These are phyloP conservation scores for Yamadazyma takamatsuzukensis DNA, from an alignment of 805 yeast species.

Conservation along the genomic window DNA sequence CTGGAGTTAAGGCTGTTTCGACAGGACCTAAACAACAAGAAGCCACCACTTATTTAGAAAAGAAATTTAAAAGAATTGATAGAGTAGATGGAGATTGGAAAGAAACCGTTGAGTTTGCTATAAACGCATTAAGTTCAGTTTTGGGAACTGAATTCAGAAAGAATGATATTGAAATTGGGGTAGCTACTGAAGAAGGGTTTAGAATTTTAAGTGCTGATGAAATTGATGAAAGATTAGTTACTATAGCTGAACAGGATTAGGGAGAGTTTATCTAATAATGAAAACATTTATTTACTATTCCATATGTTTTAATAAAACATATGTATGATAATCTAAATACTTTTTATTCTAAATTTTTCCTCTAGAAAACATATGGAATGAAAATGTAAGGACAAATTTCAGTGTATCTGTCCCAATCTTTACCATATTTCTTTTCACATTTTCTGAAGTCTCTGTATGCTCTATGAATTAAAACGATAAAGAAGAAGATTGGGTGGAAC, in stretches of 20 bases:
- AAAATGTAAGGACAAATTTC: conserved; percentile 88
- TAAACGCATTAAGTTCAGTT: conserved; percentile 79
- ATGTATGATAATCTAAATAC: not conserved
- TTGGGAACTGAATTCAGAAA: conserved; percentile 91
- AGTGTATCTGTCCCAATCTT: conserved; percentile 85
- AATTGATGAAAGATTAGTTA: conserved; percentile 88
- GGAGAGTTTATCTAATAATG: not conserved
- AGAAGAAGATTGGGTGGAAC: conserved; percentile 92
- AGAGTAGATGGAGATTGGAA: conserved; percentile 80
- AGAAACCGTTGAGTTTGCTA: conserved; percentile 84
- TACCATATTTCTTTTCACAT: conserved; percentile 85
- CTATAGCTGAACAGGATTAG: conserved; percentile 95
- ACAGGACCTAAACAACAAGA: conserved; percentile 98
- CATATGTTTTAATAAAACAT: too few species aligned
- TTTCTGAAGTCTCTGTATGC: conserved; percentile 83
- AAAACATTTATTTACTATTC: too few species aligned
- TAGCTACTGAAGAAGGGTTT: conserved; percentile 73
- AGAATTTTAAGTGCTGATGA: conserved; percentile 74
- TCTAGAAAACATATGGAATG: conserved; percentile 72
- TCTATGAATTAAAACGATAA: conserved; percentile 83
- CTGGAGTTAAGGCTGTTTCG: conserved; percentile 86
- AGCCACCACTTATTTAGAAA: conserved; percentile 83
- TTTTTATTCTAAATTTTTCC: not conserved
- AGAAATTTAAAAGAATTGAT: conserved; percentile 73
- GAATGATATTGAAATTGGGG: conserved; percentile 90